A percentile compares a stretch with the other conserved stretches of the same genome.
Evolutionary conservation across 495 filamentous ascomycete species (phyloP).

Genomic region (Hyphodiscus hymeniophilus): DNA sequence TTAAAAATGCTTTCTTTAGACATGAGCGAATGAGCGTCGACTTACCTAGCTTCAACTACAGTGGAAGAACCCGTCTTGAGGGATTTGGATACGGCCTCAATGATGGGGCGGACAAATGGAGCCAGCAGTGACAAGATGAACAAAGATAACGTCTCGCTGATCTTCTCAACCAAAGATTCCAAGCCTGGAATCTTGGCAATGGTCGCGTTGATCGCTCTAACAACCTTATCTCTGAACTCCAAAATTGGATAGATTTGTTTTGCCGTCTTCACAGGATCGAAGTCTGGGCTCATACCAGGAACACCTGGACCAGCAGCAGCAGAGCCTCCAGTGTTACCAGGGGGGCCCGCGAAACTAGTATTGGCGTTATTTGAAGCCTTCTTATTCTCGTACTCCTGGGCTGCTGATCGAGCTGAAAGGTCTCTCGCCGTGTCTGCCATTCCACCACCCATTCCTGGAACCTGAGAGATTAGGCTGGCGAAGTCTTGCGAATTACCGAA

Average conservation of each 20-base stretch:
- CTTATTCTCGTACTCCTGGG: conserved; percentile 59
- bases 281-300: conserved; percentile 61
- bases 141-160: conserved; percentile 82
- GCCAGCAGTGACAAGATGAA: conserved; percentile 86
- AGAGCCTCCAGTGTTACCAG: conserved; percentile 35
- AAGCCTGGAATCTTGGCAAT: conserved; percentile 91
- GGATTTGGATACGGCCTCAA: conserved; percentile 71
- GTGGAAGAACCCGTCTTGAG: conserved; percentile 76
- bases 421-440: conserved; percentile 69
- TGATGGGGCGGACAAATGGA: conserved; percentile 84
- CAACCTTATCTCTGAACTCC: conserved; percentile 87
- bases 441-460: conserved; percentile 65
- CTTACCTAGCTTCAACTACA: conserved; percentile 58
- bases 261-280: conserved; percentile 76
- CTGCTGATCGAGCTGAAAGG: conserved; percentile 66
- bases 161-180: conserved; percentile 76
- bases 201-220: conserved; percentile 68
- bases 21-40: too few species aligned
- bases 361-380: conserved; percentile 27
- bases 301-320: conserved; percentile 45
- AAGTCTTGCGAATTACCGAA: conserved; percentile 43
- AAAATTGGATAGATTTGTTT: conserved; percentile 90
- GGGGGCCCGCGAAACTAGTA: conserved; percentile 35
- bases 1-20: not conserved
- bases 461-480: conserved; percentile 61